phyloP scores from a whole-genome alignment of 495 filamentous ascomycete genomes.

The Aspergillus avenaceus region DNA sequence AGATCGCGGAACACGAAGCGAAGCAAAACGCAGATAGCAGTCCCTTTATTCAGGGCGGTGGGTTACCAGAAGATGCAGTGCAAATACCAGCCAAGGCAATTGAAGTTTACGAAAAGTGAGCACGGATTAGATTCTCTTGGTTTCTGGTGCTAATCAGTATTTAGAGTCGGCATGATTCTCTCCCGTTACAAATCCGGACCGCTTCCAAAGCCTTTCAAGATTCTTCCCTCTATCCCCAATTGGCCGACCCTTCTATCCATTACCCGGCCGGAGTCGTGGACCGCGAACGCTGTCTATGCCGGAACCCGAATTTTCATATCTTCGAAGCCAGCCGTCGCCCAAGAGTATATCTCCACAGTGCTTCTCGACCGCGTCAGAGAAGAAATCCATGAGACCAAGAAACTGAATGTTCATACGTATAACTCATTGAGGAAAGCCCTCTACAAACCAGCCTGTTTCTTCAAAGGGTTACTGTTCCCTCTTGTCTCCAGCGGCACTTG shows the following conservation, averaged over 20 bases:
- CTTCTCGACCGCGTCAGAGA: slow-evolving; percentile 85
- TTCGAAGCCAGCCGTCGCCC: slow-evolving; percentile 66
- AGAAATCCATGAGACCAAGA: slow-evolving; percentile 81
- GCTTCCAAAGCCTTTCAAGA: slow-evolving; percentile 95
- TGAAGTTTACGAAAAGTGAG: slow-evolving; percentile 88
- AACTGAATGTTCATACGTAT: slow-evolving; percentile 93
- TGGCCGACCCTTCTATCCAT: slow-evolving; percentile 84
- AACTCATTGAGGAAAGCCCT: slow-evolving; percentile 85
- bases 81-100: slow-evolving; percentile 86
- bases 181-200: slow-evolving; percentile 92
- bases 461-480: slow-evolving; percentile 94
- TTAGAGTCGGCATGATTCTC: slow-evolving; percentile 78
- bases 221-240: slow-evolving; percentile 83
- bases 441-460: slow-evolving; percentile 95
- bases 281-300: slow-evolving; percentile 78
- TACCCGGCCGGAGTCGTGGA: slow-evolving; percentile 81
- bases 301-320: slow-evolving; percentile 88
- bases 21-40: slow-evolving; percentile 42
- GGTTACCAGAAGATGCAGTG: slow-evolving; percentile 68
- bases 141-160: slow-evolving; percentile 13
- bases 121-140: not conserved
- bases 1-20: slow-evolving; percentile 90
- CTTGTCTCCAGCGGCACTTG: slow-evolving; percentile 72
- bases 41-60: slow-evolving; percentile 43
- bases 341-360: slow-evolving; percentile 75